phyloP scores from a whole-genome alignment of 129 eudicot species.

The Flaveria robusta region DNA sequence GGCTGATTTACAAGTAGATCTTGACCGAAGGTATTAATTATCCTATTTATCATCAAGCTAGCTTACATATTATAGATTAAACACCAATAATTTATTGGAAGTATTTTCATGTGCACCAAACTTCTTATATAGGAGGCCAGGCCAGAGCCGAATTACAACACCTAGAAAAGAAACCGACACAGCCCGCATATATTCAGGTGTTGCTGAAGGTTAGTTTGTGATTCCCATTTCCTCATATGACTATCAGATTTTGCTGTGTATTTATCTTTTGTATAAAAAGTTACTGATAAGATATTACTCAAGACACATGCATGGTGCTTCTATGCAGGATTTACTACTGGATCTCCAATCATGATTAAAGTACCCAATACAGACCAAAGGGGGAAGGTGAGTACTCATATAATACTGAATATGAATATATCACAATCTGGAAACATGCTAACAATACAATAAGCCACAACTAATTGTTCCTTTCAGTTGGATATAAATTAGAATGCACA shows the following conservation, averaged over 20 bases:
- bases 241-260: constrained; percentile 13
- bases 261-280: not conserved
- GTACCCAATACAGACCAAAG: constrained; percentile 98
- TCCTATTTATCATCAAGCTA: not conserved
- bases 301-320: constrained; percentile 22
- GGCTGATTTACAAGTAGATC: constrained; percentile 85
- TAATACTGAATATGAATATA: not conserved
- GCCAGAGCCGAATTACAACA: constrained; percentile 95
- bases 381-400: constrained; percentile 67
- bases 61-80: not conserved
- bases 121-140: constrained; percentile 78
- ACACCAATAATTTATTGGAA: not conserved
- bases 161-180: constrained; percentile 98
- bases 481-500: constrained; percentile 13
- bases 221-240: constrained; percentile 8
- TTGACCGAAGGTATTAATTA: constrained; percentile 77
- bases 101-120: constrained; percentile 9
- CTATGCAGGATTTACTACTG: constrained; percentile 82
- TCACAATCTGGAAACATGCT: constrained; percentile 2
- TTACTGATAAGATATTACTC: constrained; percentile 18
- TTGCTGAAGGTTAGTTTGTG: constrained; percentile 72
- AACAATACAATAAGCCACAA: not conserved
- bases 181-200: constrained; percentile 78
- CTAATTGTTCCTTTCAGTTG: not conserved
- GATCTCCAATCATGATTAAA: constrained; percentile 87